A percentile compares a stretch with the other conserved stretches of the same genome.
phyloP scores from a whole-genome alignment of 1,284 basidiomycete genomes.

The Peniophora sp. region DNA sequence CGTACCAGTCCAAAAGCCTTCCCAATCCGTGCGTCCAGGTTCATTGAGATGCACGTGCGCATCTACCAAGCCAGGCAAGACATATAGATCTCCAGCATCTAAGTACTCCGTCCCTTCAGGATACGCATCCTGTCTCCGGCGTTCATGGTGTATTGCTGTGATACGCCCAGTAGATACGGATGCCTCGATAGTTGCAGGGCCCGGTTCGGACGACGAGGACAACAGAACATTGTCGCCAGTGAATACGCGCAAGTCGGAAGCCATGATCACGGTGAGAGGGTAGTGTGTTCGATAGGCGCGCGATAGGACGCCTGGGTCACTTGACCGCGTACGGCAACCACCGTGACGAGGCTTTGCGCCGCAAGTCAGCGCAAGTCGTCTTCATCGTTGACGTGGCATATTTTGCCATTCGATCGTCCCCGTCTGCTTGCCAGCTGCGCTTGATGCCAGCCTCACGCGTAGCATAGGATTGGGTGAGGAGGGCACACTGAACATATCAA shows the following conservation, averaged over 20 bases:
- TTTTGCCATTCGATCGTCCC: too few relatives aligned
- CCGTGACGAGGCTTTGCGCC: too few relatives aligned
- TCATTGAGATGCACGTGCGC: constrained; percentile 92
- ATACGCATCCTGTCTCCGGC: constrained; percentile 26
- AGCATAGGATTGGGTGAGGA: too few relatives aligned
- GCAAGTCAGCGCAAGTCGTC: too few relatives aligned
- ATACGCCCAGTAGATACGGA: constrained; percentile 63
- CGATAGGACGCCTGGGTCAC: too few relatives aligned
- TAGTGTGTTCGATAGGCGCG: too few relatives aligned
- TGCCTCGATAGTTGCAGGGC: constrained; percentile 67
- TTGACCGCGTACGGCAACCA: too few relatives aligned
- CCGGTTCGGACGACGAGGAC: constrained; percentile 37
- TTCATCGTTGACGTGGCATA: too few relatives aligned
- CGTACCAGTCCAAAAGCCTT: constrained; percentile 89
- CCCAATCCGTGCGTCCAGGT: constrained; percentile 88
- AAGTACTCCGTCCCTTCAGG: constrained; percentile 35
- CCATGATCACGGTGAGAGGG: neutral
- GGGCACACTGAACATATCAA: too few relatives aligned
- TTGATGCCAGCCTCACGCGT: too few relatives aligned
- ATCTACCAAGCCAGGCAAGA: constrained; percentile 83
- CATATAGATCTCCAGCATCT: constrained; percentile 54
- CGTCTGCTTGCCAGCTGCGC: too few relatives aligned
- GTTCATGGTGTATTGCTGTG: constrained; percentile 35
- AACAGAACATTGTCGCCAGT: constrained; percentile 55
- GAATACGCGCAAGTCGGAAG: constrained; percentile 22